phyloP scores from a whole-genome alignment of 75 land plant genomes.

The Sequoia sempervirens region DNA sequence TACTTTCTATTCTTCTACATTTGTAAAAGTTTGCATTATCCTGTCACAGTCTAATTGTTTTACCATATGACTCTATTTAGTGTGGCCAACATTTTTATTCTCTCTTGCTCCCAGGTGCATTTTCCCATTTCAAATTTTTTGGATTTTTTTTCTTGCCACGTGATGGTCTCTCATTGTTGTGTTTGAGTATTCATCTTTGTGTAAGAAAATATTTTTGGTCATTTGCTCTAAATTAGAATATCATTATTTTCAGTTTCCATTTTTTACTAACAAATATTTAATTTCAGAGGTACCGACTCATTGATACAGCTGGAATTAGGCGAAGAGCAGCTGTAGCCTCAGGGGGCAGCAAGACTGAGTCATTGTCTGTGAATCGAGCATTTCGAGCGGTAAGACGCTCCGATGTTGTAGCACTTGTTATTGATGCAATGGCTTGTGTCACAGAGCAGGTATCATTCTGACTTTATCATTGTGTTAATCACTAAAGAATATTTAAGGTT shows the following conservation, averaged over 20 bases:
- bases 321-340: constrained; percentile 75
- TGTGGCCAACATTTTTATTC: not conserved
- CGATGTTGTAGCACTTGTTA: constrained; percentile 96
- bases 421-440: constrained; percentile 91
- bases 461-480: not conserved
- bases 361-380: constrained; percentile 92
- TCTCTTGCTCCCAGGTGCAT: not conserved
- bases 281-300: constrained; percentile 69
- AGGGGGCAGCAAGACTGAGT: constrained; percentile 82
- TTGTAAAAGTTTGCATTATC: not conserved
- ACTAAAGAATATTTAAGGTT: not conserved
- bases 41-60: not conserved
- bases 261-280: not conserved
- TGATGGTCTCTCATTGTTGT: not conserved
- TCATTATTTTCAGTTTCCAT: not conserved
- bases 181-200: not conserved
- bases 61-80: not conserved
- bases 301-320: constrained; percentile 96
- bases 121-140: too few species aligned
- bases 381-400: constrained; percentile 91
- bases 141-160: not conserved
- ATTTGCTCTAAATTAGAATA: not conserved
- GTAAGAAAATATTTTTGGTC: not conserved
- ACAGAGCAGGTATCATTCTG: constrained; percentile 69
- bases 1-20: not conserved